Evolutionary conservation across 352 stramenopile genomes (phyloP).

Genomic region (Phytophthora hibernalis): DNA sequence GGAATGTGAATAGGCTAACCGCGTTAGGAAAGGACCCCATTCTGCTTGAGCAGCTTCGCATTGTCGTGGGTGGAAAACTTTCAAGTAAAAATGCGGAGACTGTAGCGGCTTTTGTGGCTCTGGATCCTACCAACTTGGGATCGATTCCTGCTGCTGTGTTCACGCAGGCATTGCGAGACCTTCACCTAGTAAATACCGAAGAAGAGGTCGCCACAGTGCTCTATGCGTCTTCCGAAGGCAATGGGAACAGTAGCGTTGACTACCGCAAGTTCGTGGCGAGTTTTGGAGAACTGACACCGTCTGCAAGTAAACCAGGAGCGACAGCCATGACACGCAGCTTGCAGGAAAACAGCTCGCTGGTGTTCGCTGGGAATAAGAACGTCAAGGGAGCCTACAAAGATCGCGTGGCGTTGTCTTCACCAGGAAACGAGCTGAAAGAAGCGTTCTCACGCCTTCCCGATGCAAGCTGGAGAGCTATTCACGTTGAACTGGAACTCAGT

Average conservation of each 20-base stretch:
- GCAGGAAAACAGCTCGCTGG: constrained; percentile 71
- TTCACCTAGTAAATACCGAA: constrained; percentile 50
- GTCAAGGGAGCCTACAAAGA: constrained; percentile 70
- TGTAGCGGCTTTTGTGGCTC: constrained; percentile 51
- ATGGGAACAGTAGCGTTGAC: constrained; percentile 49
- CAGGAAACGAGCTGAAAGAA: constrained; percentile 77
- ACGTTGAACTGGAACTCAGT: constrained; percentile 69
- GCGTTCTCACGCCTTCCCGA: constrained; percentile 68
- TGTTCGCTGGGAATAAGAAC: constrained; percentile 57
- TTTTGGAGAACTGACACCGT: constrained; percentile 53
- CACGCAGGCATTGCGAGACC: constrained; percentile 55
- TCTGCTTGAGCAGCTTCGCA: constrained; percentile 67
- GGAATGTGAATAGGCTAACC: constrained; percentile 14
- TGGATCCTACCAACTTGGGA: constrained; percentile 57
- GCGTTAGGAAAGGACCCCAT: constrained; percentile 37
- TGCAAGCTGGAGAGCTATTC: constrained; percentile 66
- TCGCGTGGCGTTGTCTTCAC: constrained; percentile 59
- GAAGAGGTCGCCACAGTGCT: constrained; percentile 43
- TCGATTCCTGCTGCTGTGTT: constrained; percentile 54
- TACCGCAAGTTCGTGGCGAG: constrained; percentile 68
- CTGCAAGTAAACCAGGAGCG: constrained; percentile 1
- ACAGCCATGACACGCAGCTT: constrained; percentile 38
- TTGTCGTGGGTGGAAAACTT: constrained; percentile 67
- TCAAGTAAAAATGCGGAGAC: constrained; percentile 45
- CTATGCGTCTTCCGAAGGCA: constrained; percentile 16